phyloP scores from a whole-genome alignment of 2,329 filamentous ascomycete genomes.

The Sporothrix brasiliensis region DNA sequence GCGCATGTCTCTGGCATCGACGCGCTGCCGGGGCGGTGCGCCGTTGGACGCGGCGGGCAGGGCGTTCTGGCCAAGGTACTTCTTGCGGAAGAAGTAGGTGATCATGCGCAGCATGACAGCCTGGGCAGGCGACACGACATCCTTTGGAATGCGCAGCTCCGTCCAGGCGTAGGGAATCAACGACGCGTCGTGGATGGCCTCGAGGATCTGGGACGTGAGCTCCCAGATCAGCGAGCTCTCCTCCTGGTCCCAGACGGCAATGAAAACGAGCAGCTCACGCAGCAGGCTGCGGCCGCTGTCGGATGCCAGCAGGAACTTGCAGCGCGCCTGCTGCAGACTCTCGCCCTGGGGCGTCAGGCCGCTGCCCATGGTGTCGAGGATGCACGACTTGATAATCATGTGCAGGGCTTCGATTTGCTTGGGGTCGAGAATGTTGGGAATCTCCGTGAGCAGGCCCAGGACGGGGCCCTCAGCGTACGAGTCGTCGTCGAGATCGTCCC shows the following conservation, averaged over 20 bases:
- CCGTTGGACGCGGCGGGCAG: constrained; percentile 27
- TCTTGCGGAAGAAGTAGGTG: constrained; percentile 77
- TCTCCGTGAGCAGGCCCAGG: constrained; percentile 85
- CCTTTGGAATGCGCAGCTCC: constrained; percentile 86
- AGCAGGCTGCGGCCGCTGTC: constrained; percentile 89
- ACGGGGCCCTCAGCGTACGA: constrained; percentile 78
- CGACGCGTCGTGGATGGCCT: constrained; percentile 85
- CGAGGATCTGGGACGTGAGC: constrained; percentile 93
- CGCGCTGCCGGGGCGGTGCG: not conserved
- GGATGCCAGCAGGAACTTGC: constrained; percentile 84
- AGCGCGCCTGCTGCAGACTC: constrained; percentile 87
- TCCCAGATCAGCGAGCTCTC: constrained; percentile 95
- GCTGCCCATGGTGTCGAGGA: constrained; percentile 78
- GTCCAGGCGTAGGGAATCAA: constrained; percentile 92
- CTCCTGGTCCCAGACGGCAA: constrained; percentile 93
- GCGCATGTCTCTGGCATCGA: constrained; percentile 61
- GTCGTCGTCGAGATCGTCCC: constrained; percentile 66
- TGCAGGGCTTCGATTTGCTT: constrained; percentile 95
- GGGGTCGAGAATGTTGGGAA: constrained; percentile 89
- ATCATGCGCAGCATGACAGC: constrained; percentile 89
- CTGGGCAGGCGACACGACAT: constrained; percentile 93
- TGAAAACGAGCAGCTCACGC: constrained; percentile 90
- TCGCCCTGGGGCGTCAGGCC: constrained; percentile 68
- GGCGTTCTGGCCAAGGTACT: constrained; percentile 47
- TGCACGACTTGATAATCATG: constrained; percentile 96